These are phyloP conservation scores for Mucor racemosus DNA, from an alignment of 371 early-diverging fungal species.

Conservation along the genomic window DNA sequence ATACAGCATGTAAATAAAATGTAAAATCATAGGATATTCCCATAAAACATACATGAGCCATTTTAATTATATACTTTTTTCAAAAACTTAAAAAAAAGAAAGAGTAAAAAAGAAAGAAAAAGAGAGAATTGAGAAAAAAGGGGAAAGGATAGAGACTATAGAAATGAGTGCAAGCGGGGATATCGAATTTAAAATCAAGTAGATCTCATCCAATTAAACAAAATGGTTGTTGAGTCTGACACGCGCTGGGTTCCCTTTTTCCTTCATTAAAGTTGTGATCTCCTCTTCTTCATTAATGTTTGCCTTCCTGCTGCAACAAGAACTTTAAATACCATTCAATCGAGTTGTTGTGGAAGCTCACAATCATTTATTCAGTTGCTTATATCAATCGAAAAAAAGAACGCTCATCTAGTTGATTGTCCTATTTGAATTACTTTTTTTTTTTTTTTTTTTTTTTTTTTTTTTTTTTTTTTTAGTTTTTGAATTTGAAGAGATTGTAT, in stretches of 20 bases:
- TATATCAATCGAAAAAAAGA: too few species aligned
- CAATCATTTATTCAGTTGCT: not conserved
- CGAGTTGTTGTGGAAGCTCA: too few species aligned
- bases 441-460: too few species aligned
- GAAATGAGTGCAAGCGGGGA: constrained; percentile 3
- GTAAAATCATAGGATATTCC: not conserved
- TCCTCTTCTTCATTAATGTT: not conserved
- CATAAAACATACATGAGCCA: constrained; percentile 5
- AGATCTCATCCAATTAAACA: constrained; percentile 2
- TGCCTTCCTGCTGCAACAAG: too few species aligned
- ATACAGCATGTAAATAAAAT: not conserved
- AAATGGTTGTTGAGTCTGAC: not conserved
- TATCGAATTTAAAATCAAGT: constrained; percentile 9
- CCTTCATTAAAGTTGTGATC: constrained; percentile 7
- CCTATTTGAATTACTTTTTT: too few species aligned
- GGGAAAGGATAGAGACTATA: not conserved
- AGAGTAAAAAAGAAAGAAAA: not conserved
- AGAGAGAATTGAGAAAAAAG: not conserved
- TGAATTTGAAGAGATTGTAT: too few species aligned
- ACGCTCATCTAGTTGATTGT: too few species aligned
- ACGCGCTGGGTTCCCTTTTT: constrained; percentile 13
- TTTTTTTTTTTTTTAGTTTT: too few species aligned
- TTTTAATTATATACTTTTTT: not conserved
- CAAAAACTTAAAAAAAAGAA: not conserved
- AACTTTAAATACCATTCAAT: too few species aligned